These are phyloP conservation scores for Torrubiella hemipterigena DNA, from an alignment of 2,329 filamentous ascomycete genomes.

Conservation along the genomic window DNA sequence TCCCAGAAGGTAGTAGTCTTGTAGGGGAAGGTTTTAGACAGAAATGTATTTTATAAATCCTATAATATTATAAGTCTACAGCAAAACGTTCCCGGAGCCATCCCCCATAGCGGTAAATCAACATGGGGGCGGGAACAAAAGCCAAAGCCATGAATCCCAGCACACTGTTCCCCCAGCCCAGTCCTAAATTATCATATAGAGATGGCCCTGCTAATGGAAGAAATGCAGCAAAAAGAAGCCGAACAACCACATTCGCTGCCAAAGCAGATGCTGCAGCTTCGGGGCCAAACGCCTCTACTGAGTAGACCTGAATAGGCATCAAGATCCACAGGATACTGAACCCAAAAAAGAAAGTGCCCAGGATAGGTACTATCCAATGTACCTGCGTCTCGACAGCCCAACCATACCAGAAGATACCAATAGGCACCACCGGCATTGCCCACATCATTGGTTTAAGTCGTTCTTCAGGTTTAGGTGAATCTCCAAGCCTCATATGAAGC, in stretches of 20 bases:
- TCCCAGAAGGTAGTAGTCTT: too few relatives aligned
- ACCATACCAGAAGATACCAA: constrained; percentile 14
- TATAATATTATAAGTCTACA: not conserved
- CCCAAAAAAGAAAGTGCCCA: constrained; percentile 28
- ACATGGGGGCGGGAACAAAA: constrained; percentile 3
- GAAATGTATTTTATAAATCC: too few relatives aligned
- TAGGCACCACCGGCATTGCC: constrained; percentile 6
- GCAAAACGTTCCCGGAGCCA: not conserved
- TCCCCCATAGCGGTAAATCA: constrained; percentile 2
- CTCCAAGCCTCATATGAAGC: constrained; percentile 1
- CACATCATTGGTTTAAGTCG: constrained; percentile 36
- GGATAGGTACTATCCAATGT: constrained; percentile 39
- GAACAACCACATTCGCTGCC: constrained; percentile 43
- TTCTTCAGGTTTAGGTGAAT: constrained; percentile 25
- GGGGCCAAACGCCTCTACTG: constrained; percentile 36
- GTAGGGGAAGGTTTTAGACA: too few relatives aligned
- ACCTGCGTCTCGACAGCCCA: constrained; percentile 28
- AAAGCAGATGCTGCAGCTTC: constrained; percentile 26
- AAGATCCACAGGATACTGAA: constrained; percentile 19
- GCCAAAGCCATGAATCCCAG: constrained; percentile 7
- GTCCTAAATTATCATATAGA: constrained; percentile 9
- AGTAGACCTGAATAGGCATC: constrained; percentile 41
- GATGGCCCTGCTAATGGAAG: constrained; percentile 8
- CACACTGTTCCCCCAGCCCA: constrained; percentile 12
- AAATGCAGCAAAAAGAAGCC: constrained; percentile 20